Percentiles rank a stretch among this genome's conserved stretches.
Evolutionary conservation across 148 eudicot genomes (phyloP).

Genomic region (Vaccinium darrowii): DNA sequence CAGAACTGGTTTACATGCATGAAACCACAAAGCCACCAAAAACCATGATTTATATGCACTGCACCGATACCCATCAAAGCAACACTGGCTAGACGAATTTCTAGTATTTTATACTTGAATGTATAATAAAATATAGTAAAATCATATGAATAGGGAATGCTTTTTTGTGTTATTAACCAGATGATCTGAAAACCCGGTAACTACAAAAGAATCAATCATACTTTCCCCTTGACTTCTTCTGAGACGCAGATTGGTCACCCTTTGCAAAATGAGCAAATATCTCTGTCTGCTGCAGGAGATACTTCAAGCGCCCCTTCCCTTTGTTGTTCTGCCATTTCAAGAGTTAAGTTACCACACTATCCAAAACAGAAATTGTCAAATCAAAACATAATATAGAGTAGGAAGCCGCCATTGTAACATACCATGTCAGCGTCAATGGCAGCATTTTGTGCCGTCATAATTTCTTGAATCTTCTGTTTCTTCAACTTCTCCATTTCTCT

Average conservation of each 20-base stretch:
- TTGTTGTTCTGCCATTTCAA: slow-evolving; percentile 63
- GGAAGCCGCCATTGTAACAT: slow-evolving; percentile 9
- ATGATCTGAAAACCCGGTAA: not conserved
- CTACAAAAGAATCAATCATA: slow-evolving; percentile 16
- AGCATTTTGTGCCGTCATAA: slow-evolving; percentile 82
- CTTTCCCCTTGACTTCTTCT: slow-evolving; percentile 80
- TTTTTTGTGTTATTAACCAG: not conserved
- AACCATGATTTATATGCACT: not conserved
- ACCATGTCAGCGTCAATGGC: slow-evolving; percentile 95
- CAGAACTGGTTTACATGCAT: not conserved
- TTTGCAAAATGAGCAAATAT: slow-evolving; percentile 97
- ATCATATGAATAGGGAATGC: not conserved
- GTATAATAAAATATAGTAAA: not conserved
- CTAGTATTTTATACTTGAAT: not conserved
- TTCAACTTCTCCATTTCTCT: slow-evolving; percentile 83
- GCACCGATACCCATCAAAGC: not conserved
- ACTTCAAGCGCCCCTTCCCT: slow-evolving; percentile 92
- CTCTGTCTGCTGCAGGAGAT: slow-evolving; percentile 93
- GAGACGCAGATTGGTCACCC: slow-evolving; percentile 63
- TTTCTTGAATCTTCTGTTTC: slow-evolving; percentile 90
- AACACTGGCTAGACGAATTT: not conserved
- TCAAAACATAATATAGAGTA: not conserved
- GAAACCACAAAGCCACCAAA: not conserved
- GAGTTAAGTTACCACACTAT: not conserved
- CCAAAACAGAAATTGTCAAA: not conserved